Percentiles rank a stretch among this genome's conserved stretches.
phyloP scores from a whole-genome alignment of 2,329 filamentous ascomycete species.

The Scortechinia acanthostroma region DNA sequence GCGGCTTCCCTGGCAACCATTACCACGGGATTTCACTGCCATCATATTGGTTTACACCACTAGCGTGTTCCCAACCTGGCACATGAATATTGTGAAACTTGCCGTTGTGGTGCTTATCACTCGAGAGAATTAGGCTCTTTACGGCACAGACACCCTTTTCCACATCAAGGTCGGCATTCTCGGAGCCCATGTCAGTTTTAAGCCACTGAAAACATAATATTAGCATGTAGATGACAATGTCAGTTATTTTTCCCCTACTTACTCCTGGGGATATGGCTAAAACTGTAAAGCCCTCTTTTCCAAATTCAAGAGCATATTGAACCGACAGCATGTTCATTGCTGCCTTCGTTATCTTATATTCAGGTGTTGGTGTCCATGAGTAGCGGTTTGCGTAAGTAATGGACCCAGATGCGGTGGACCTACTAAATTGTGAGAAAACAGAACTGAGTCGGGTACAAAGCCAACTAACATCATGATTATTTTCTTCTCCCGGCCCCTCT shows the following conservation, averaged over 20 bases:
- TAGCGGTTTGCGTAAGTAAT: slow-evolving; percentile 16
- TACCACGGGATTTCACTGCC: slow-evolving; percentile 1
- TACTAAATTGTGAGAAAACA: slow-evolving; percentile 8
- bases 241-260: slow-evolving; percentile 9
- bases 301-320: slow-evolving; percentile 25
- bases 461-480: slow-evolving; percentile 30
- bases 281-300: slow-evolving; percentile 29
- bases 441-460: background rate
- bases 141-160: slow-evolving; percentile 21
- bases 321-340: slow-evolving; percentile 36
- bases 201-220: slow-evolving; percentile 26
- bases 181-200: slow-evolving; percentile 30
- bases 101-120: slow-evolving; percentile 5
- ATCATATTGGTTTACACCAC: background rate
- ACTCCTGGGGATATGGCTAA: slow-evolving; percentile 33
- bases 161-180: slow-evolving; percentile 28
- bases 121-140: slow-evolving; percentile 5
- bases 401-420: slow-evolving; percentile 31
- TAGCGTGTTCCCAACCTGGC: slow-evolving; percentile 5
- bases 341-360: slow-evolving; percentile 37
- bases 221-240: background rate
- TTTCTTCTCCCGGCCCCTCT: slow-evolving; percentile 25
- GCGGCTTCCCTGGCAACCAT: no score
- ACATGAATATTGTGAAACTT: slow-evolving; percentile 8
- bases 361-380: slow-evolving; percentile 13